Evolutionary conservation across 805 yeast species (phyloP), one percentile per base, ranked within the genome.

Genomic region (Candida andamanensis): DNA sequence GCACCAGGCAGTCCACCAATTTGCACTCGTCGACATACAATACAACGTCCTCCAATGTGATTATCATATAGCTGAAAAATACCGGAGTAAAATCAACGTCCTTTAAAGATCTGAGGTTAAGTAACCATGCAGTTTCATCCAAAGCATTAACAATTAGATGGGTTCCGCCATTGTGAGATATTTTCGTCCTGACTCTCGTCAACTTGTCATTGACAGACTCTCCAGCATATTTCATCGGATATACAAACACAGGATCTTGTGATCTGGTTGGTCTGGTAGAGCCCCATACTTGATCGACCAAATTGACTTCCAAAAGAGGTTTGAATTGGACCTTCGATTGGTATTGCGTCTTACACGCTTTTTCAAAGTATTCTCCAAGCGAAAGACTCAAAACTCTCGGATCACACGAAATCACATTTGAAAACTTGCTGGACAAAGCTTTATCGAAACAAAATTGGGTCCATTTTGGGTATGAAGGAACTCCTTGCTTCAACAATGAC

Each of bases 101-200:
- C 15, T 70, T 38, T 28, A 57, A 73, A 4, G 89, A 85, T 42
- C 98, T 75, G 35, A 74, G 51, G 40, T 73, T 73, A 37, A 72
- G 50, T 26, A 87, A 60, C 96, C 97, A 89, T 4, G 95, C 92
- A 35, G 87, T 74, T 46, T 89, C 95, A 60, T 90, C 97, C 33
- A 89, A 60, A 0, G 89, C 79, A 10, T 51, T 46, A 2, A 49
- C 42, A 10, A 87, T 61, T 28, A 85, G 64, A 24, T 41, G 44
- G 36, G 52, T 38, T 3, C 45, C 47, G 5, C 38, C 29, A 35
- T 33, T 48, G 3, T 36, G 30, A n/a, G 28, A 47, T 47, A 77
- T 54, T 8, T 50, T 42, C 1, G 50, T 37, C 28, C 67, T 47
- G 6, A 63, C 49, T 15, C 54, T 37, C 6, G 33, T 18, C n/a